A percentile compares a stretch with the other conserved stretches of the same genome.
Evolutionary conservation across 768 basidiomycete genomes (phyloP).

Genomic region (Kwoniella dejecticola): DNA sequence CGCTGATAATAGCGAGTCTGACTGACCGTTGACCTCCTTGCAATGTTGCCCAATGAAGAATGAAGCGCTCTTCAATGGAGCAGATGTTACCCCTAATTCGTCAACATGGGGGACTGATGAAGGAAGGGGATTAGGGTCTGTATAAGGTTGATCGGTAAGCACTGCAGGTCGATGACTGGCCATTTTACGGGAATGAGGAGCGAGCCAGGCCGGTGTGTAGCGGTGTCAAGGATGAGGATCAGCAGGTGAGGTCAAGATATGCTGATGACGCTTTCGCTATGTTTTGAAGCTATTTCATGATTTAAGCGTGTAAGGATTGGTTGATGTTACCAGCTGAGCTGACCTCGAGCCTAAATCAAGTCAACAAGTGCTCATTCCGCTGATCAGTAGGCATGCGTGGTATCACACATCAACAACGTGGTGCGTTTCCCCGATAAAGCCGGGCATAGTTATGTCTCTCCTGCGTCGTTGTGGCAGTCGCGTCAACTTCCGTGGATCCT

Average conservation of each 20-base stretch:
- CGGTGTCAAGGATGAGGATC: background rate
- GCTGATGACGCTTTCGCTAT: background rate
- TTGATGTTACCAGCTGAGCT: background rate
- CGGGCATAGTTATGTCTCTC: too few relatives aligned
- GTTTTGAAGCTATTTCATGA: background rate
- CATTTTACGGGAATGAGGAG: constrained; percentile 4
- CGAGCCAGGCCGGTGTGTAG: too few relatives aligned
- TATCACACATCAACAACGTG: background rate
- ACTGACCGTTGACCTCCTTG: constrained; percentile 91
- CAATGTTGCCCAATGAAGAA: constrained; percentile 97
- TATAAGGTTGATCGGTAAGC: constrained; percentile 50
- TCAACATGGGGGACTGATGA: constrained; percentile 69
- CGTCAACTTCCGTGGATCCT: constrained; percentile 1
- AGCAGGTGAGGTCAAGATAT: background rate
- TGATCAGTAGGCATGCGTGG: background rate
- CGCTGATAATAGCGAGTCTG: too few relatives aligned
- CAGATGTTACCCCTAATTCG: constrained; percentile 87
- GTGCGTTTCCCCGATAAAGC: too few relatives aligned
- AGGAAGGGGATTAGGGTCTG: constrained; percentile 57
- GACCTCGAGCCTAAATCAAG: background rate
- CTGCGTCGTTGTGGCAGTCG: constrained; percentile 9
- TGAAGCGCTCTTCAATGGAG: constrained; percentile 90
- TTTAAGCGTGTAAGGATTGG: constrained; percentile 23
- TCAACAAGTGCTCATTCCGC: background rate
- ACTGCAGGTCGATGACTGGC: constrained; percentile 33